Percentiles rank a stretch among this genome's conserved stretches.
Conservation (phyloP, 768 basidiomycete genomes). For the Kwoniella botswanensis region DNA sequence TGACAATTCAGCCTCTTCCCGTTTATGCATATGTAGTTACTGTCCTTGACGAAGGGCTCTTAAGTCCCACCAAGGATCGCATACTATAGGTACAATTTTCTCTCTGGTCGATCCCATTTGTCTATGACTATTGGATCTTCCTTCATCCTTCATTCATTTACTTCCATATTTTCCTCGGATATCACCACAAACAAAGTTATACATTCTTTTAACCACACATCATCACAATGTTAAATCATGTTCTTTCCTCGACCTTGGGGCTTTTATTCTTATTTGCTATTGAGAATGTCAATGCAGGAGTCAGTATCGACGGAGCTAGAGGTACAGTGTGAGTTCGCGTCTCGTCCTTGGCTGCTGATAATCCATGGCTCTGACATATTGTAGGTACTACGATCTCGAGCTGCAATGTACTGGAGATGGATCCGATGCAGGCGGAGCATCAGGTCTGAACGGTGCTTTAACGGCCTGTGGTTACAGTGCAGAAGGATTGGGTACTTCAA, state of each 20-base stretch:
- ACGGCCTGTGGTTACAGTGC: conserved; percentile 3
- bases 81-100: no score
- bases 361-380: neutral
- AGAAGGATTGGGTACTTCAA: neutral
- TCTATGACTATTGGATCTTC: no score
- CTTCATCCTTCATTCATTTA: no score
- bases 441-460: neutral
- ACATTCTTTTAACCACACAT: neutral
- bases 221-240: neutral
- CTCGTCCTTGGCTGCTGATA: neutral
- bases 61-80: no score
- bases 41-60: no score
- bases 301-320: conserved; percentile 7
- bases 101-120: no score
- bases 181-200: neutral
- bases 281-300: neutral
- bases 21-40: no score
- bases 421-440: conserved; percentile 1
- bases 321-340: neutral
- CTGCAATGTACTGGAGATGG: neutral
- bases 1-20: no score
- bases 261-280: neutral
- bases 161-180: no score
- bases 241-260: neutral
- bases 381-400: conserved; percentile 4